phyloP scores from a whole-genome alignment of 257 asterid species.

The Thymus mandschuricus region DNA sequence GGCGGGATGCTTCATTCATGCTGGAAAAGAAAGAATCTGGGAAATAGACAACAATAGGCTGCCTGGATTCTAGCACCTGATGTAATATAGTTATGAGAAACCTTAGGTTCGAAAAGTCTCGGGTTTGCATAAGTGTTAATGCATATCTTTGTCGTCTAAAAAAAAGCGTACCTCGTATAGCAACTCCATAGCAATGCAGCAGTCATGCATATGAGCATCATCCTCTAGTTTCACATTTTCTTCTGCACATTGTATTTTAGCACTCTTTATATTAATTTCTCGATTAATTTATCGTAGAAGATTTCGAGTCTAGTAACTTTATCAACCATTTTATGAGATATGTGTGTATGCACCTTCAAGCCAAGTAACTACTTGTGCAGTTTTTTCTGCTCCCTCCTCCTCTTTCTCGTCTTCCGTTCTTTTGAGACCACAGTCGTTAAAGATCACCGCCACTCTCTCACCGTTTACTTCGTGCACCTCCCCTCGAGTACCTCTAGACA shows the following conservation, averaged over 20 bases:
- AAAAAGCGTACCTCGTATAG: slow-evolving; percentile 50
- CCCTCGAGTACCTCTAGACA: slow-evolving; percentile 60
- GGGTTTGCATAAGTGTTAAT: not conserved
- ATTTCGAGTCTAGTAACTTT: no score
- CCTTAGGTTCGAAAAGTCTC: not conserved
- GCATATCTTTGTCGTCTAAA: no score
- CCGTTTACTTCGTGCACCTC: slow-evolving; percentile 71
- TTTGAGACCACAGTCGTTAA: slow-evolving; percentile 38
- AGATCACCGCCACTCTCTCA: slow-evolving; percentile 60
- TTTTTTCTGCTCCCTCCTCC: slow-evolving; percentile 39
- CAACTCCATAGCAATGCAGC: slow-evolving; percentile 67
- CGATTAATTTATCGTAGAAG: no score
- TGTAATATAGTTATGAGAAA: not conserved
- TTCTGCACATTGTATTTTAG: slow-evolving; percentile 30
- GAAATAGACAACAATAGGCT: slow-evolving; percentile 58
- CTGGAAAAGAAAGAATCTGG: slow-evolving; percentile 66
- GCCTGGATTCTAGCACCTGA: slow-evolving; percentile 49
- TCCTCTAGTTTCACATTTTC: slow-evolving; percentile 58
- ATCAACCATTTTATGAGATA: no score
- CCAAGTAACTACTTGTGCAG: slow-evolving; percentile 54
- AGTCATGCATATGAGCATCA: slow-evolving; percentile 60
- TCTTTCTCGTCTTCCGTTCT: slow-evolving; percentile 28
- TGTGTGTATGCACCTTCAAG: slow-evolving; percentile 40
- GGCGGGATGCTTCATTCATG: slow-evolving; percentile 49
- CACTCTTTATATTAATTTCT: no score